Base-by-base conservation (phyloP, 768 basidiomycete species). In the Amanita rubescens region DNA sequence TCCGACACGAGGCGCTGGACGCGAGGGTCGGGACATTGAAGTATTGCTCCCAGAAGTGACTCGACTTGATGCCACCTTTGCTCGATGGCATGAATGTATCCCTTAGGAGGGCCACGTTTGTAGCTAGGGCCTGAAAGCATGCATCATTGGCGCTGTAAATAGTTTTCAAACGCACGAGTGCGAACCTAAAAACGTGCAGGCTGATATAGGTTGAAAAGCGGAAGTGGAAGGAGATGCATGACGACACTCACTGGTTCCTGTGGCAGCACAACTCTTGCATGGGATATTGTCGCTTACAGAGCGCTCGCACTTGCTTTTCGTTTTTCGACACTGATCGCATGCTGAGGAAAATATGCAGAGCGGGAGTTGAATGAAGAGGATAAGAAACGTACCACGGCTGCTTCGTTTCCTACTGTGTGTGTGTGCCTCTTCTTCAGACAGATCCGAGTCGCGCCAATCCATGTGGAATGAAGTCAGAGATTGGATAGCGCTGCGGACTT, bases 1-100 rank as follows among this genome's bases (percentile, higher is more conserved):
- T 87, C 84, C 32, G 75, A 69, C 35, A 89, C 72, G 46, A 90
- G 64, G 33, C 69, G 71, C 63, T 83, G 80, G 0, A 87, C 82
- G 54, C 82, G 71, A 15, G 78, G 71, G 65, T 88, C 84, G 25
- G 78, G 75, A 54, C 85, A 87, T 59, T 85, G 80, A 47, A 94
- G 74, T 49, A 94, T 75, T 11, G 86, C 84, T 33, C 90, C 92
- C 5, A 94, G 75, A n/a, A 94, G 71, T 11, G 90, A 87, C 67
- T 94, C 93, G 60, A 94, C 87, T 64, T 93, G 88, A 60, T 94
- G 92, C 82, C 92, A 87, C 61, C 91, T 70, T 55, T 89, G 87
- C 69, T 94, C 92, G 49, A 94, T 92, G 35, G 91, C 91, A 65
- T 93, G 88, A 47, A 94, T 93, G 65, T 94, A 94, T 17, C 92